Percentiles rank a stretch among this genome's conserved stretches.
phyloP scores from a whole-genome alignment of 225 moss, liverwort and hornwort species.

The Pseudoscleropodium purum region DNA sequence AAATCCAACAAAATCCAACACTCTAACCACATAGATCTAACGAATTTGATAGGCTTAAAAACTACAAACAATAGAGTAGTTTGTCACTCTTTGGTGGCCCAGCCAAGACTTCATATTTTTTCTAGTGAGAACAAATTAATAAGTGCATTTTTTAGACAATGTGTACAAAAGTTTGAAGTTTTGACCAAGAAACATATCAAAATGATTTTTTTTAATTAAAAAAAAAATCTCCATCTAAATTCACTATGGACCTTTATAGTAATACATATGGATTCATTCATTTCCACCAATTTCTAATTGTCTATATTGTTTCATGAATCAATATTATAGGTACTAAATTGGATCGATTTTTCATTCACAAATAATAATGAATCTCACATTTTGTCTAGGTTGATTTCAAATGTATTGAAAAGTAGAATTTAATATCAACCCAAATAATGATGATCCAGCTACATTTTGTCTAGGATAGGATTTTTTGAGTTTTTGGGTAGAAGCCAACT shows the following conservation, averaged over 20 bases:
- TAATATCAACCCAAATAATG: neutral
- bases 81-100: too few relatives aligned
- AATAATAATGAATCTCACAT: too few relatives aligned
- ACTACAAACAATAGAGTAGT: too few relatives aligned
- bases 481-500: accelerated
- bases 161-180: neutral
- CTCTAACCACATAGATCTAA: too few relatives aligned
- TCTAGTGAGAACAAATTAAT: neutral
- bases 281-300: neutral
- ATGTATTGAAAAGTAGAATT: neutral
- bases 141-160: neutral
- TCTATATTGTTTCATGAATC: neutral
- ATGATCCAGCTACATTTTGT: neutral
- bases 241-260: too few relatives aligned
- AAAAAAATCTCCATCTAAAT: too few relatives aligned
- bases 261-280: neutral
- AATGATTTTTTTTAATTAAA: neutral
- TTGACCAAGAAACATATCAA: neutral
- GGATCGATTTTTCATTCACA: neutral
- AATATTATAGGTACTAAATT: neutral
- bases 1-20: too few relatives aligned
- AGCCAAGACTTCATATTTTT: too few relatives aligned
- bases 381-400: neutral
- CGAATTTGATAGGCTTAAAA: too few relatives aligned
- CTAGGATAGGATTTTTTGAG: too few relatives aligned